Base-by-base conservation (phyloP, 768 basidiomycete species). In the Leccinum boreale region DNA sequence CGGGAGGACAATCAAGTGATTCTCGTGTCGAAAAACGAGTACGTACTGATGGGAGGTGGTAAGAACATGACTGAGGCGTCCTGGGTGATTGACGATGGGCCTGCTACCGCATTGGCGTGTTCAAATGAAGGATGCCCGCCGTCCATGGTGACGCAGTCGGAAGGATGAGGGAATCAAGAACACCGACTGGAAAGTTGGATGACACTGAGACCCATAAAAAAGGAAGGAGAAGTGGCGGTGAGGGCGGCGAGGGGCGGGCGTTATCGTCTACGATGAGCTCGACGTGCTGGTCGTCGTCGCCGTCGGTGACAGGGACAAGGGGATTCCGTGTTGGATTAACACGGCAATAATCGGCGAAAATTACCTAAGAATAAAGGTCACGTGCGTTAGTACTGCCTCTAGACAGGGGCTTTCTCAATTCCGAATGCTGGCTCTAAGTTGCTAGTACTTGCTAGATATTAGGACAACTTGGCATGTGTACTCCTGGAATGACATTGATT, bases 71-170 rank as follows among this genome's bases (percentile, higher is more conserved):
- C 3, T 3, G 66, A 50, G 1, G 15, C 52, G 54, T 64, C 67
- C 58, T 67, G 72, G 9, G 64, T 29, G 50, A 67, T 46, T 49
- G 71, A 73, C 29, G 86, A 87, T 29, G 87, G 86, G 39, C 86
- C 87, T 54, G 86, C 85, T 64, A 85, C 74, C 58, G 86, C 83
- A 67, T 86, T 84, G 57, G 70, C 53, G 71, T 75, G 69, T 59
- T 76, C 61, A 50, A 66, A 65, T 19, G 58, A 36, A 24, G 57
- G 56, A 64, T 67, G 60, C 59, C 61, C 58, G 56, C 64, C 65
- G 65, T 72, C 70, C 71, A 72, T 72, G 61, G 61, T 63, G 62
- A 64, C 62, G 49, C 63, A 58, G 55, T 49, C 52, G 46, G 53
- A 59, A 58, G 58, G 54, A 31, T 57, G 60, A 53, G 35, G 58